Conservation (phyloP, 1,284 basidiomycete genomes). For the Pascua sp. region DNA sequence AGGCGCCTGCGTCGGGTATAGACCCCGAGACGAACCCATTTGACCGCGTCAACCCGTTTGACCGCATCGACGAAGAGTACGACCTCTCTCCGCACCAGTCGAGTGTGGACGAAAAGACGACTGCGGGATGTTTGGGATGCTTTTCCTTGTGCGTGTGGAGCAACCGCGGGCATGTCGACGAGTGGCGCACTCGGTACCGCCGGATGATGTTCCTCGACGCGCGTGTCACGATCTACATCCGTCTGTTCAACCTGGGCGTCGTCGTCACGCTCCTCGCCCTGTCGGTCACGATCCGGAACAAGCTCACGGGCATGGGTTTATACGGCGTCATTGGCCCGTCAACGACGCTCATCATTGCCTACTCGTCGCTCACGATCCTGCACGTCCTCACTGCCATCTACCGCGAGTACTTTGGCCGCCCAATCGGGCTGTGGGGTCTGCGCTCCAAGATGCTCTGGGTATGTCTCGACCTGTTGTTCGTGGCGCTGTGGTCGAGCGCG, state of each 20-base stretch:
- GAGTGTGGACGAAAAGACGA: slow-evolving; percentile 5
- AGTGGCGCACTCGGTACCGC: slow-evolving; percentile 38
- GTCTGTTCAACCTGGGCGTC: slow-evolving; percentile 53
- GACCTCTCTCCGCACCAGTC: slow-evolving; percentile 4
- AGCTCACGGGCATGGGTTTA: slow-evolving; percentile 39
- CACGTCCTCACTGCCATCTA: slow-evolving; percentile 53
- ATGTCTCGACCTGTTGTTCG: slow-evolving; percentile 53
- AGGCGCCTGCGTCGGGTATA: neutral
- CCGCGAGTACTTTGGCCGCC: slow-evolving; percentile 56
- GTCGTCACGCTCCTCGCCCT: slow-evolving; percentile 50
- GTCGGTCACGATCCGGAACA: slow-evolving; percentile 48
- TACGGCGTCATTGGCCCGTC: slow-evolving; percentile 54
- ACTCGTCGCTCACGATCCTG: slow-evolving; percentile 52
- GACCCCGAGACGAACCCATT: slow-evolving; percentile 13
- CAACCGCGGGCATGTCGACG: slow-evolving; percentile 5
- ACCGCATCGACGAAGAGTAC: slow-evolving; percentile 20
- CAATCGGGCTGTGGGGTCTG: slow-evolving; percentile 57
- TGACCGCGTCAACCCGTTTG: slow-evolving; percentile 19
- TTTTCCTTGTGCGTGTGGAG: no score
- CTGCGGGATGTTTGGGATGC: no score
- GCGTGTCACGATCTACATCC: slow-evolving; percentile 55
- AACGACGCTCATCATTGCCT: slow-evolving; percentile 54
- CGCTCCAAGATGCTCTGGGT: slow-evolving; percentile 52
- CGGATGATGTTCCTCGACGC: slow-evolving; percentile 49
- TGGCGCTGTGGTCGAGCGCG: slow-evolving; percentile 46